Percentiles rank a stretch among this genome's conserved stretches.
These are phyloP conservation scores for Tilletia setariae DNA, from an alignment of 1,284 basidiomycete genomes.

Conservation along the genomic window DNA sequence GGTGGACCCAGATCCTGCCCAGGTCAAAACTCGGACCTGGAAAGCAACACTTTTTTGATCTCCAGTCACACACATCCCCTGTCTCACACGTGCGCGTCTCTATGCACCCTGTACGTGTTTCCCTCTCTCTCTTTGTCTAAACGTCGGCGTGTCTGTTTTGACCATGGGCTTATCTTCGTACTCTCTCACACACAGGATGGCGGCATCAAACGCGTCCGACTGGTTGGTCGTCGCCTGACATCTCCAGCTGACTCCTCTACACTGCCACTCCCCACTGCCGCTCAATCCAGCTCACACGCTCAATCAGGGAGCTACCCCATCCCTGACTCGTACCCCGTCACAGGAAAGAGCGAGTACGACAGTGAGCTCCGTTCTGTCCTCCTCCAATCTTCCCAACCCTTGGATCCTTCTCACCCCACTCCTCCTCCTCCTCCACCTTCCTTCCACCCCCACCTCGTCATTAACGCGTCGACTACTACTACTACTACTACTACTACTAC, in stretches of 20 bases:
- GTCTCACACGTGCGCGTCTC: slow-evolving; percentile 84
- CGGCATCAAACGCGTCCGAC: slow-evolving; percentile 83
- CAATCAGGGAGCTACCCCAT: background rate
- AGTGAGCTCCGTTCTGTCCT: slow-evolving; percentile 9
- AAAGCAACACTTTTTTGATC: slow-evolving; percentile 80
- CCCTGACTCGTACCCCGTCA: slow-evolving; percentile 1
- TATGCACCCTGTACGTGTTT: slow-evolving; percentile 67
- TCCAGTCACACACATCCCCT: slow-evolving; percentile 60
- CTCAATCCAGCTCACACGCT: background rate
- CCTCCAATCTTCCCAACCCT: background rate
- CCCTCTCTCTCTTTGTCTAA: background rate
- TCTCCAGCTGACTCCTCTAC: slow-evolving; percentile 26
- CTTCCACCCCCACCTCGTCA: no score
- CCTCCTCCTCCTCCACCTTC: no score
- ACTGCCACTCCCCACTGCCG: background rate
- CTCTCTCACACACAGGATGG: slow-evolving; percentile 63
- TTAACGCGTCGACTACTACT: no score
- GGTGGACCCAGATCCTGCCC: slow-evolving; percentile 73
- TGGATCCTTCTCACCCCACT: no score
- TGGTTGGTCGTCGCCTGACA: slow-evolving; percentile 66
- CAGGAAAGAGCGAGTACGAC: slow-evolving; percentile 1
- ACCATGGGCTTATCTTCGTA: background rate
- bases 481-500: no score
- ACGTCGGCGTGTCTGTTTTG: background rate
- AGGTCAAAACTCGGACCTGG: slow-evolving; percentile 82